Base-by-base conservation (phyloP, 345 rosid species). In the Cardamine chenopodiifolia region DNA sequence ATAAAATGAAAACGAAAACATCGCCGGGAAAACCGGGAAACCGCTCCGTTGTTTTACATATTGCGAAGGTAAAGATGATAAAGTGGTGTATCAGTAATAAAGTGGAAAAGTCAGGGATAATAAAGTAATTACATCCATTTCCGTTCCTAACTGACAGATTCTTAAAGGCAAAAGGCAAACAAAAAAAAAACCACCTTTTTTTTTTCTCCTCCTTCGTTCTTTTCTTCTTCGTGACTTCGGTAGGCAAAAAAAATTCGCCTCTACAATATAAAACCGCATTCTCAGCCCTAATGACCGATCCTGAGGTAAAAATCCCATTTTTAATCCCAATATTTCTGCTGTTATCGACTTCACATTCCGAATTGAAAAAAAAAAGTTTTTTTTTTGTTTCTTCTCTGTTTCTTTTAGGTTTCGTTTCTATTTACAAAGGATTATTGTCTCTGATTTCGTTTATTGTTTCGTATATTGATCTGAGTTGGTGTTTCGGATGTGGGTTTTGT, bases 111-210 rank as follows among this genome's bases (percentile, higher is more conserved):
- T 35, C 4, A 58, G 25, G 79, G 80, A 47, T 45, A 34, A 26
- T 0, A 63, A 9, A 0, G 71, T 77, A 63, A 14, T 45, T 20
- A 6, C 0, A 1, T 0, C 25, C 12, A 3, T 55, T 63, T 63
- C 75, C 22, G 75, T 77, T 70, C 80, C 61, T 70, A 77, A 77
- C 80, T 62, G 75, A 76, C 80, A 70, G 76, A 70, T 45, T 70
- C 61, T 63, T 42, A 47, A 25, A 70, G 60, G 53, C 71, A 62
- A 53, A 61, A 75, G 56, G 79, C 32, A 49, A 19, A 73, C 25
- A 54, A 69, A 62, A 62, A 68, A 37, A 58, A 52, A 76, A 76
- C 80, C 52, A 62, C 79, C 57, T 44, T 45, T 62, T 75, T 57
- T 35, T 50, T 42, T 44, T 22, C 49, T 26, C 4, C 31, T 10